Evolutionary conservation across 345 rosid genomes (phyloP).

Genomic region (Eucalyptus caleyi): DNA sequence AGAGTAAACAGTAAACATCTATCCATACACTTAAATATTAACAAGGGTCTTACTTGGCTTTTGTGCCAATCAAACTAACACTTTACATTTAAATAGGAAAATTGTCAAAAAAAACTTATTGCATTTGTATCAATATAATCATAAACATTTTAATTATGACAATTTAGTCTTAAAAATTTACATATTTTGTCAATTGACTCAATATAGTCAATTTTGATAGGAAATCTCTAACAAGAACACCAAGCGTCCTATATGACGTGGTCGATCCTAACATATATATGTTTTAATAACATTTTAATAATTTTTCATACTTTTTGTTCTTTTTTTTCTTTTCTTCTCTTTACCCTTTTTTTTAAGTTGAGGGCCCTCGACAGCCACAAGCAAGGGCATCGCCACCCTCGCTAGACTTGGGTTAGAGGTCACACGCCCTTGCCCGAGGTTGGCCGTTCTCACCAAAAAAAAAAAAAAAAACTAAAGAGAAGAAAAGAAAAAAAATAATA

Average conservation of each 20-base stretch:
- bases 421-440: fast-evolving
- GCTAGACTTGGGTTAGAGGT: background rate
- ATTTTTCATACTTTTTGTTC: too few species aligned
- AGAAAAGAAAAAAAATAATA: too few species aligned
- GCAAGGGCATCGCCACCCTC: background rate
- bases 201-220: fast-evolving
- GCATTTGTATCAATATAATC: fast-evolving
- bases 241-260: too few species aligned
- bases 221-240: too few species aligned
- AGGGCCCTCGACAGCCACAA: background rate
- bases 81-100: background rate
- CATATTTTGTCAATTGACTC: too few species aligned
- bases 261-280: fast-evolving
- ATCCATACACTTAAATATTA: background rate
- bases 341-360: too few species aligned
- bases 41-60: background rate
- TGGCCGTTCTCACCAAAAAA: background rate
- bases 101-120: too few species aligned
- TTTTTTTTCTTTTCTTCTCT: too few species aligned
- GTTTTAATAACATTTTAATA: too few species aligned
- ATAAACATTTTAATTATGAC: fast-evolving
- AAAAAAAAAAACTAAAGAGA: too few species aligned
- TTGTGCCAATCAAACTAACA: background rate
- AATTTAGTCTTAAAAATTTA: too few species aligned
- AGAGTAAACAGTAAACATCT: background rate